Conservation (phyloP, 495 filamentous ascomycete species). For the Cairneyella variabilis region DNA sequence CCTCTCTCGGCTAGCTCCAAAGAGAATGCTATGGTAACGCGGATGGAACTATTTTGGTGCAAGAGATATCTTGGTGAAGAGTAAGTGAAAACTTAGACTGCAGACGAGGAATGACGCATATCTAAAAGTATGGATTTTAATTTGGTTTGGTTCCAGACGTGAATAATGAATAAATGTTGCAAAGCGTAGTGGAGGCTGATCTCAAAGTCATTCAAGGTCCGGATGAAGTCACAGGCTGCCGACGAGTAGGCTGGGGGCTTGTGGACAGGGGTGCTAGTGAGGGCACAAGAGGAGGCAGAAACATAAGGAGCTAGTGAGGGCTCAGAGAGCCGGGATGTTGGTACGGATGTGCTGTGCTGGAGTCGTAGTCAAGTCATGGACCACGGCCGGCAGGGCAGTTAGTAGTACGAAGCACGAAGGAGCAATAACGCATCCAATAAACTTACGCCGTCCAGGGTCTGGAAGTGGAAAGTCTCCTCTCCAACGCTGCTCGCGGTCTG, state of each 20-base stretch:
- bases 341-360: background rate
- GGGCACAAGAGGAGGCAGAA: too few species aligned
- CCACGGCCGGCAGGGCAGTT: background rate
- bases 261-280: constrained; percentile 5
- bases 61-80: background rate
- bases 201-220: constrained; percentile 19
- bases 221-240: constrained; percentile 26
- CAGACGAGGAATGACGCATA: constrained; percentile 21
- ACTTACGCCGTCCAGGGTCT: too few species aligned
- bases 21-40: constrained; percentile 19
- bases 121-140: constrained; percentile 3
- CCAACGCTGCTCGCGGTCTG: too few species aligned
- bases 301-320: background rate
- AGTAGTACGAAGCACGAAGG: too few species aligned
- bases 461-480: too few species aligned
- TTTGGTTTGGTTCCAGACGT: constrained; percentile 12
- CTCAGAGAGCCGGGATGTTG: background rate
- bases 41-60: background rate
- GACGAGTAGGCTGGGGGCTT: constrained; percentile 2
- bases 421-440: too few species aligned
- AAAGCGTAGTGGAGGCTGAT: constrained; percentile 23
- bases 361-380: too few species aligned
- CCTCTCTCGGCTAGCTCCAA: constrained; percentile 29
- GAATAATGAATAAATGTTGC: constrained; percentile 1
- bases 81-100: constrained; percentile 14